Evolutionary conservation across 495 filamentous ascomycete genomes (phyloP), one percentile per base, ranked within the genome.

Genomic region (Talaromyces proteolyticus): DNA sequence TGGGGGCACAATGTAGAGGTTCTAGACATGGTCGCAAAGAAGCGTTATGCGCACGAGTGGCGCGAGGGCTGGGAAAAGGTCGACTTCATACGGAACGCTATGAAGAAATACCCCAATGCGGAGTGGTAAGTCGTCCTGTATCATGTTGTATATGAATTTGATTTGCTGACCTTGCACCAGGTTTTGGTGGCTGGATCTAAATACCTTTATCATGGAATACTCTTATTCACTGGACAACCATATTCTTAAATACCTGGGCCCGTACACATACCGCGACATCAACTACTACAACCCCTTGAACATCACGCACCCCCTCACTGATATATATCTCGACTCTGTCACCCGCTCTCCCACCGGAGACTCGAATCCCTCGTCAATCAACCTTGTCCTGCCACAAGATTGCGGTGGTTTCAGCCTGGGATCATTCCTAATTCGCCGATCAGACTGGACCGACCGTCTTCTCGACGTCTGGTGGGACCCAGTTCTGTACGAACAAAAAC

Each of bases 381-480:
- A 96, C 58, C 70, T 99, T 44, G 74, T 99, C 41, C 70, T 99
- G 3, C 85, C 92, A 2, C 93, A 99, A 61, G 93, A 97, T 69
- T 99, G 93, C 66, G 80, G 82, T 2, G 93, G 93, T 12, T 99
- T 99, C 76, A 97, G 95, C 61, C 81, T 99, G 0, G 93, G 93
- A 3, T 95, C 89, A 18, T 99, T 99, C 79, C 91, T 99, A 65
- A 69, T 96, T 24, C 78, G 81, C 20, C 81, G 94, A 12, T 85
- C 85, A 53, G 68, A 81, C 11, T 99, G 92, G 91, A 88, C 89
- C 0, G 93, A 97, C 58, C 87, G 91, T 16, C 61, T 99, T 6
- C 78, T 99, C 21, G 93, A 99, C 63, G 80, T 95, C 50, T 99
- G 92, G 93, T 99, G 94, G 94, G 93, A 99, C 58, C 93, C 93